phyloP scores from a whole-genome alignment of 2,329 filamentous ascomycete genomes.

The Fusarium kyushuense region DNA sequence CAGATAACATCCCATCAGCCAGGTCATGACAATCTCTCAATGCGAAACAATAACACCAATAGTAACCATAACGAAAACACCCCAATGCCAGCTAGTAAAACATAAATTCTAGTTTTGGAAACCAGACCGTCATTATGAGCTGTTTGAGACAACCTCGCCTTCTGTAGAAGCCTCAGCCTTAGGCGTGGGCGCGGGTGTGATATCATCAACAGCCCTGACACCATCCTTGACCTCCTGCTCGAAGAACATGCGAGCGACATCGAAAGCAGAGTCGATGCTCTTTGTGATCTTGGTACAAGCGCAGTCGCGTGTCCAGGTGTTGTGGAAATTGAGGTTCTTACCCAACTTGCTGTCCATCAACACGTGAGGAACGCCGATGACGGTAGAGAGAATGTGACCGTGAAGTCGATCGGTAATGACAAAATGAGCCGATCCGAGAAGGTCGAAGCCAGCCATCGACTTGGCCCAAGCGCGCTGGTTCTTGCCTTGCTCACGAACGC shows the following conservation, averaged over 20 bases:
- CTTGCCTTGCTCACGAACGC: conserved; percentile 39
- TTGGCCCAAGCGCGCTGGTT: conserved; percentile 48
- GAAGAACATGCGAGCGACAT: conserved; percentile 42
- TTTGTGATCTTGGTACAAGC: conserved; percentile 43
- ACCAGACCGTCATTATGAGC: conserved; percentile 26
- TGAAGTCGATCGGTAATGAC: conserved; percentile 47
- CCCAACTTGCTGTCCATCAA: conserved; percentile 48
- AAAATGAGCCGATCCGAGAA: conserved; percentile 44
- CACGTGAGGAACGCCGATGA: conserved; percentile 47
- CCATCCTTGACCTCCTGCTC: conserved; percentile 34
- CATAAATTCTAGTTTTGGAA: conserved; percentile 18
- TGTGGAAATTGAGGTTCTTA: conserved; percentile 50
- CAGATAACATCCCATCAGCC: conserved; percentile 24
- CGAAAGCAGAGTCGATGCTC: conserved; percentile 42
- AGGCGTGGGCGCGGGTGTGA: conserved; percentile 13
- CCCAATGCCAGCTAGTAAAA: conserved; percentile 26
- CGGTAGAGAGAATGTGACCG: conserved; percentile 46
- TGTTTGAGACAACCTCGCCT: neutral
- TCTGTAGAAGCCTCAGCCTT: conserved; percentile 9
- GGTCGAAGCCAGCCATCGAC: conserved; percentile 45
- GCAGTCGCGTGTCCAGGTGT: conserved; percentile 47
- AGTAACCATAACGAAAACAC: conserved; percentile 12
- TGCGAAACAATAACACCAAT: conserved; percentile 20
- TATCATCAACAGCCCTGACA: conserved; percentile 13
- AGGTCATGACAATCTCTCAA: conserved; percentile 22